Evolutionary conservation across 2,329 filamentous ascomycete species (phyloP), one percentile per base, ranked within the genome.

Genomic region (Pseudogymnoascus sp.): DNA sequence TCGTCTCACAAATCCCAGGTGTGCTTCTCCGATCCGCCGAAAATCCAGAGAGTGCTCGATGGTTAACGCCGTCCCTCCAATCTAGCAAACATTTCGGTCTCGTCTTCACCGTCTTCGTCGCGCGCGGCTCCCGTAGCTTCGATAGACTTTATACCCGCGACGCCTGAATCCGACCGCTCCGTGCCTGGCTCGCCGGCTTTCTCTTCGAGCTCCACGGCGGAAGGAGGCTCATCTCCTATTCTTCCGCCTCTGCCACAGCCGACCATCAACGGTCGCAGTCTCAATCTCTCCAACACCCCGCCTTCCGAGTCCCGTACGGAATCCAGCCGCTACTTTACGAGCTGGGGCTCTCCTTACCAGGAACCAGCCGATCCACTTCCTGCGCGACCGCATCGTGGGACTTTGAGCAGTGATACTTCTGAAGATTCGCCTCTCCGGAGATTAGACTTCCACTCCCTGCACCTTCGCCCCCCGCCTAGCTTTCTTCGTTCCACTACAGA

Each of bases 311-410:
- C 66, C 38, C 63, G 62, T 55, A 68, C 67, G 25, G 68, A 69
- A 38, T 69, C 78, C 79, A 67, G 71, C 71, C 65, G 72, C 65
- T 85, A 83, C 73, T 80, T 81, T 64, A 94, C 91, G 58, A 92
- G 88, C 73, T 96, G 92, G 92, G 92, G 92, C 62, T 96, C 92
- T 61, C 92, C 92, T 21, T 96, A 96, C 76, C 87, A 89, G 62
- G 82, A 81, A 65, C 82, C 87, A 39, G 78, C 81, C 10, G 88
- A 83, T 63, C 51, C 75, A 80, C n/a, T 55, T 10, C 64, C 76
- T 81, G 58, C n/a, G 4, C 48, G n/a, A 29, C 48, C 48, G 29
- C 80, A 79, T 60, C 76, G 75, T 61, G 75, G 78, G 65, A 84
- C 82, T 68, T 78, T 79, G 66, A 82, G 81, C 71, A 87, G 84